Conservation (phyloP, 1,139 yeast species). For the Blastobotrys apis region DNA sequence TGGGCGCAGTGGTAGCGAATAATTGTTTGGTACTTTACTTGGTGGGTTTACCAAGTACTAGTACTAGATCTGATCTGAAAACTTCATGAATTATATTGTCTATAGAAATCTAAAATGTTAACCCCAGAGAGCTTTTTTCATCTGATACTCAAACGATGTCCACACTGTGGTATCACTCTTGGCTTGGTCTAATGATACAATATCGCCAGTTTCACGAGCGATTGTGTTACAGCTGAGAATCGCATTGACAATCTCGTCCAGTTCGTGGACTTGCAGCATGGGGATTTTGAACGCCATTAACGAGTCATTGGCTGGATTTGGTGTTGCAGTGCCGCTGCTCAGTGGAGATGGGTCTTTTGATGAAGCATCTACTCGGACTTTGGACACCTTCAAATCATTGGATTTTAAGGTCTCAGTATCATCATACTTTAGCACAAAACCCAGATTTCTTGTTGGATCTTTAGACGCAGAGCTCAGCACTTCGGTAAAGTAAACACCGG, state of each 20-base stretch:
- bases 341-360: neutral
- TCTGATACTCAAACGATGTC: slow-evolving; percentile 34
- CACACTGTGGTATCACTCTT: slow-evolving; percentile 34
- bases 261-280: slow-evolving; percentile 19
- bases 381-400: neutral
- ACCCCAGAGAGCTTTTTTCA: slow-evolving; percentile 40
- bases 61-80: too few species aligned
- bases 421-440: slow-evolving; percentile 25
- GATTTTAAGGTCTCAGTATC: slow-evolving; percentile 11
- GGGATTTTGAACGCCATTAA: slow-evolving; percentile 33
- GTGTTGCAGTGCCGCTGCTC: neutral
- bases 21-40: neutral
- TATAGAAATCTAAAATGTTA: too few species aligned
- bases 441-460: slow-evolving; percentile 22
- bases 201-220: slow-evolving; percentile 29
- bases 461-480: slow-evolving; percentile 30
- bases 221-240: slow-evolving; percentile 29
- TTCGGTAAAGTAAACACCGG: slow-evolving; percentile 24
- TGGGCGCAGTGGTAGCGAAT: neutral
- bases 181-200: slow-evolving; percentile 37
- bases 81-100: too few species aligned
- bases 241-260: slow-evolving; percentile 28
- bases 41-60: neutral
- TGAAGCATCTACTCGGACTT: neutral
- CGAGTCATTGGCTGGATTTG: neutral